Evolutionary conservation across 768 basidiomycete genomes (phyloP), one percentile per base, ranked within the genome.

Genomic region (Clavulina sp.): DNA sequence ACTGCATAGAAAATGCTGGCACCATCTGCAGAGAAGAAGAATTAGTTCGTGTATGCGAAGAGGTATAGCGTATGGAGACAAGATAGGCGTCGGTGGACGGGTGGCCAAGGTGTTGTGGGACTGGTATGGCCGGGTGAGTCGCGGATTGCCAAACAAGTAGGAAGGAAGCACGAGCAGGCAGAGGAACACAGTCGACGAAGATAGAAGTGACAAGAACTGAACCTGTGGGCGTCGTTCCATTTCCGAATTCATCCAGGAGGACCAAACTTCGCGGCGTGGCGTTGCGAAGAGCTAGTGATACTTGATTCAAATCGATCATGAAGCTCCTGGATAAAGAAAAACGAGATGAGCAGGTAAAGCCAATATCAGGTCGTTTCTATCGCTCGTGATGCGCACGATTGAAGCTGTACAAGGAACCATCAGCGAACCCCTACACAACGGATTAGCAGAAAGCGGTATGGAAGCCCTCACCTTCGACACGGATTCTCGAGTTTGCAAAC

Each of bases 231-330:
- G 81, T 64, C 1, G 89, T 93, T 28, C 93, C 93, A 64, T 96
- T 97, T 28, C 93, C 93, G 56, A 96, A 96, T 63, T 99, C 95
- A 62, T 99, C 95, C 13, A 95, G 69, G 38, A 99, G 67, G 50
- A 99, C 66, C 33, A 99, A 66, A n/a, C 91, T 93, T 30, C 79
- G 76, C 44, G 74, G 62, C 1, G 92, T 96, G 50, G 77, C 75
- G 57, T 95, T 95, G 34, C 95, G 80, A 23, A 99, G 66, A 47
- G 83, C 83, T 26, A 80, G 67, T 19, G 89, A 92, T 5, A 89
- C 83, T 67, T 93, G 89, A 61, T 86, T 84, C 28, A 96, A 72
- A 65, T 97, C 95, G 60, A 96, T 96, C 91, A 97, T 93, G 67
- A 97, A 97, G 1, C 92, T 89, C 2, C 68, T 68, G 13, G 48